Evolutionary conservation across 345 rosid genomes (phyloP).

Genomic region (Eutrema yunnanense): DNA sequence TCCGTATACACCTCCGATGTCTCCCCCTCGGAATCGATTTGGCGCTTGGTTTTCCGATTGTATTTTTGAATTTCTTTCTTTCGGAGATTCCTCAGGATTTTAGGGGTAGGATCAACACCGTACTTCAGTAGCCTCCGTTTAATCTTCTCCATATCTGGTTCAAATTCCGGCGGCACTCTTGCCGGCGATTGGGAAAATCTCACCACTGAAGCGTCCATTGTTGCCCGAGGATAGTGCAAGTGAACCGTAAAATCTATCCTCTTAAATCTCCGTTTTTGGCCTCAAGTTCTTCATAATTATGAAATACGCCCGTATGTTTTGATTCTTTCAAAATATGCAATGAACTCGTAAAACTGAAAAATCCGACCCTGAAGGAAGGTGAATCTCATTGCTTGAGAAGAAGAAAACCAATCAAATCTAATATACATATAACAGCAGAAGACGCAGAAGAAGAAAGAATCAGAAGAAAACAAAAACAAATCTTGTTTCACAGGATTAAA

Average conservation of each 20-base stretch:
- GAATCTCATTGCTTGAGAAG: not conserved
- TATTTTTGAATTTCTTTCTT: conserved; percentile 76
- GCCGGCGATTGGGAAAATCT: conserved; percentile 25
- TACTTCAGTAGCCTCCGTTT: conserved; percentile 44
- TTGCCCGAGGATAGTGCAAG: not conserved
- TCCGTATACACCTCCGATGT: conserved; percentile 37
- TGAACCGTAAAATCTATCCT: conserved; percentile 4
- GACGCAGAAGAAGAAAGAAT: conserved; percentile 17
- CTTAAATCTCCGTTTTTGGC: not conserved
- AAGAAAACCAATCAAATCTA: conserved; percentile 23
- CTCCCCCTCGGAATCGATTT: conserved; percentile 26
- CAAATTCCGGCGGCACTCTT: conserved; percentile 30
- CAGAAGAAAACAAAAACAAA: conserved; percentile 7
- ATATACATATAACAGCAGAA: conserved; percentile 30
- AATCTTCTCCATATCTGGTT: conserved; percentile 56
- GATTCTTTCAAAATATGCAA: not conserved
- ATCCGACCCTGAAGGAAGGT: not conserved
- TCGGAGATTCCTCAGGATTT: conserved; percentile 58
- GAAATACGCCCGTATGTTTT: not conserved
- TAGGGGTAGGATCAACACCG: conserved; percentile 69
- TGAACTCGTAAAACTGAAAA: conserved; percentile 3
- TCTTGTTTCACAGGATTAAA: conserved; percentile 16
- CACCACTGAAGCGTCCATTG: conserved; percentile 55
- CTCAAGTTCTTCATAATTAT: not conserved
- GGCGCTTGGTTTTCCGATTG: conserved; percentile 54